A percentile compares a stretch with the other conserved stretches of the same genome.
These are phyloP conservation scores for Phytophthora sp. DNA, from an alignment of 352 stramenopile genomes.

Conservation along the genomic window DNA sequence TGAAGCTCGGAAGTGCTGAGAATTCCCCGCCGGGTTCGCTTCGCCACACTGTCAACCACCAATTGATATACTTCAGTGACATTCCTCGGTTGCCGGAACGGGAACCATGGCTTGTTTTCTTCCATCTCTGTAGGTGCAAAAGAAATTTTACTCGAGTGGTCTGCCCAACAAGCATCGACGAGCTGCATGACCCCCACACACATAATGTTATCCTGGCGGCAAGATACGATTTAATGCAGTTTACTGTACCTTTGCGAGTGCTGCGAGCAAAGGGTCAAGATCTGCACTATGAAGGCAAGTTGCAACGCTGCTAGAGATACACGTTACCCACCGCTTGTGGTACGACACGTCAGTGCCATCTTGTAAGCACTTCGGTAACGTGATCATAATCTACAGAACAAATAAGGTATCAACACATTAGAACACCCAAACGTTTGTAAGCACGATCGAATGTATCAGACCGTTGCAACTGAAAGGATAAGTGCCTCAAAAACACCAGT, in stretches of 20 bases:
- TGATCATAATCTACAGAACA: conserved; percentile 19
- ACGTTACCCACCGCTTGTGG: conserved; percentile 13
- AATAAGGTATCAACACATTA: not conserved
- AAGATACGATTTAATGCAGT: not conserved
- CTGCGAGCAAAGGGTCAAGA: conserved; percentile 6
- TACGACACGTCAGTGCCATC: not conserved
- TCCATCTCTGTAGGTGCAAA: conserved; percentile 3
- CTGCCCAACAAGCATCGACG: conserved; percentile 15
- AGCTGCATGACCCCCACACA: conserved; percentile 16
- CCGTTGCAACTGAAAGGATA: conserved; percentile 33
- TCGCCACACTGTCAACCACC: conserved; percentile 28
- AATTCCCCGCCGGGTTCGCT: not conserved
- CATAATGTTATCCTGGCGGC: not conserved
- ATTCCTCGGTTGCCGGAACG: conserved; percentile 43
- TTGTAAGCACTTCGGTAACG: not conserved
- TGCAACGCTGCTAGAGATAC: conserved; percentile 22
- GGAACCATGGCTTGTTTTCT: conserved; percentile 45
- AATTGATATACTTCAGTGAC: conserved; percentile 24
- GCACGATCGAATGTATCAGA: conserved; percentile 9
- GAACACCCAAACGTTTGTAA: not conserved
- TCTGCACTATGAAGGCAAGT: conserved; percentile 24
- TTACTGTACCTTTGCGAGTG: conserved; percentile 21
- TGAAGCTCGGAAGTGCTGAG: not conserved
- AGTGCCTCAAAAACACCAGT: conserved; percentile 28
- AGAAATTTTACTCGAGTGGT: not conserved